These are phyloP conservation scores for Acer saccharum DNA, from an alignment of 345 rosid species.

Conservation along the genomic window DNA sequence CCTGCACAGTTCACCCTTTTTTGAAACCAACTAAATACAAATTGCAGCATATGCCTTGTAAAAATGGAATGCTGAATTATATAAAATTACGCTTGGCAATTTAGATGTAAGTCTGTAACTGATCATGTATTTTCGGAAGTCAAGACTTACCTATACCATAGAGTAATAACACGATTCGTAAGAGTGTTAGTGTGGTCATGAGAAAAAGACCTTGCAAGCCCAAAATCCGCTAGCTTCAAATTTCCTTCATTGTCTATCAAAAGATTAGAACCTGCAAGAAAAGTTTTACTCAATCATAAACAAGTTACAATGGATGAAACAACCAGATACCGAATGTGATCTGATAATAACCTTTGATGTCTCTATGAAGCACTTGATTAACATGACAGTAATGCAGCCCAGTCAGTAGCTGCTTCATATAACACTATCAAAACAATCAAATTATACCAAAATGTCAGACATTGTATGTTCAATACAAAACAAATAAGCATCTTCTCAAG, in stretches of 20 bases:
- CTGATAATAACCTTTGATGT: constrained; percentile 72
- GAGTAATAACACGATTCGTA: constrained; percentile 88
- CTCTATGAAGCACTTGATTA: constrained; percentile 96
- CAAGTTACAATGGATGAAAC: not conserved
- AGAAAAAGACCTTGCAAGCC: constrained; percentile 86
- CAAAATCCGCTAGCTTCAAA: constrained; percentile 94
- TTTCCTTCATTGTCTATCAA: constrained; percentile 92
- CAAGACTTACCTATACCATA: constrained; percentile 79
- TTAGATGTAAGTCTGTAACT: not conserved
- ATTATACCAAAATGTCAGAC: not conserved
- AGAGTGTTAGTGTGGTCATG: constrained; percentile 73
- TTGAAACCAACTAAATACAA: not conserved
- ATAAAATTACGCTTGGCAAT: not conserved
- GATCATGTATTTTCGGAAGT: not conserved
- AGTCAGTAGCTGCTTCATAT: constrained; percentile 95
- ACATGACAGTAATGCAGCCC: constrained; percentile 97
- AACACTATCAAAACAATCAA: constrained; percentile 49
- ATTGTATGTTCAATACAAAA: not conserved
- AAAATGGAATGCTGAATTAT: not conserved
- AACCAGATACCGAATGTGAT: not conserved
- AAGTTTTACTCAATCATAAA: not conserved
- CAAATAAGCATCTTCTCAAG: not conserved
- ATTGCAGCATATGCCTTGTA: not conserved
- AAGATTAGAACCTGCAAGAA: constrained; percentile 85
- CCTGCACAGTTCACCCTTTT: constrained; percentile 35